Conservation (phyloP, 495 filamentous ascomycete species). For the Xylaria palmicola region DNA sequence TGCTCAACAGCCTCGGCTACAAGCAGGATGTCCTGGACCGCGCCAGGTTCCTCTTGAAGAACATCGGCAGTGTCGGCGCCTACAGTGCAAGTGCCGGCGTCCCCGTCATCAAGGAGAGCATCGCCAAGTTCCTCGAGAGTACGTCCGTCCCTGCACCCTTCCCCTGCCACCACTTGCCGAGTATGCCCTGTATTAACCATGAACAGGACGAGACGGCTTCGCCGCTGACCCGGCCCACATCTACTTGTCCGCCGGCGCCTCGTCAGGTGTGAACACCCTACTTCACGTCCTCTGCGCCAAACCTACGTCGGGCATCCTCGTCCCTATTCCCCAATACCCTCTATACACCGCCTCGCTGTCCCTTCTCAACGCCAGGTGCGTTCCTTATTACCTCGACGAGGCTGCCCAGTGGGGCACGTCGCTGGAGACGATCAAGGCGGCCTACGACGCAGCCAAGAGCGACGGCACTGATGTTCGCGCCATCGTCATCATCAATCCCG, state of each 20-base stretch:
- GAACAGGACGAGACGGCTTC: constrained; percentile 78
- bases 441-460: constrained; percentile 67
- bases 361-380: constrained; percentile 79
- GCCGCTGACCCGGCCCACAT: constrained; percentile 73
- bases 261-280: constrained; percentile 89
- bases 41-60: constrained; percentile 72
- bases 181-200: constrained; percentile 12
- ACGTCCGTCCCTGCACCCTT: constrained; percentile 30
- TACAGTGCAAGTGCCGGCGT: constrained; percentile 94
- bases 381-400: constrained; percentile 93
- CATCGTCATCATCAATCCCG: constrained; percentile 96
- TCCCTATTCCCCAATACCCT: constrained; percentile 97
- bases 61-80: constrained; percentile 88
- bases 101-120: constrained; percentile 77
- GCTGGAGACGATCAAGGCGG: constrained; percentile 65
- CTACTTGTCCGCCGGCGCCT: constrained; percentile 87
- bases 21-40: constrained; percentile 84
- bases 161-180: not conserved
- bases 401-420: constrained; percentile 82
- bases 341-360: constrained; percentile 94
- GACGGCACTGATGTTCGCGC: constrained; percentile 83
- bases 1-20: constrained; percentile 71
- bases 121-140: constrained; percentile 90
- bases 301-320: constrained; percentile 79
- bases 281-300: constrained; percentile 82